A percentile compares a stretch with the other conserved stretches of the same genome.
Evolutionary conservation across 805 yeast genomes (phyloP).

Genomic region (Sugiyamaella qingdaonensis): DNA sequence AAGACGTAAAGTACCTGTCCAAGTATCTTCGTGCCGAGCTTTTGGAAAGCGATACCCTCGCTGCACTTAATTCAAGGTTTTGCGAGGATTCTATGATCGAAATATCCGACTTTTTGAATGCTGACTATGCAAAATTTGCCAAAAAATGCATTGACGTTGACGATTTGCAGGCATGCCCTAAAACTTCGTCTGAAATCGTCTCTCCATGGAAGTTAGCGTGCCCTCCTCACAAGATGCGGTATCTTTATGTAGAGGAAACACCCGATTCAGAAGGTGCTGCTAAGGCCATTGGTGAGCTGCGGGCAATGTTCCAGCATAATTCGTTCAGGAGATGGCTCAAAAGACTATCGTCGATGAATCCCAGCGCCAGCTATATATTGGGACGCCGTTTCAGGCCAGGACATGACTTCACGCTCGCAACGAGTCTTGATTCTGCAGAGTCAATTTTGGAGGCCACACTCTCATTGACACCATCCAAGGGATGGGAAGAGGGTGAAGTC

Average conservation of each 20-base stretch:
- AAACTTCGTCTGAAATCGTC: conserved; percentile 46
- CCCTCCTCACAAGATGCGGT: conserved; percentile 93
- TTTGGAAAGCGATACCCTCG: conserved; percentile 39
- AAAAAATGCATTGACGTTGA: conserved; percentile 50
- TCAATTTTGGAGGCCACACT: conserved; percentile 74
- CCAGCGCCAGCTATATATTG: conserved; percentile 62
- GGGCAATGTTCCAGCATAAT: conserved; percentile 53
- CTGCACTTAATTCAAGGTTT: conserved; percentile 48
- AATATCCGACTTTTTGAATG: conserved; percentile 57
- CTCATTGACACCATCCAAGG: conserved; percentile 71
- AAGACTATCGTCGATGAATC: conserved; percentile 53
- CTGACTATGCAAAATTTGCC: conserved; percentile 47
- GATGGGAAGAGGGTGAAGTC: conserved; percentile 81
- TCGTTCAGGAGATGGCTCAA: conserved; percentile 69
- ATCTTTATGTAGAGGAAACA: conserved; percentile 72
- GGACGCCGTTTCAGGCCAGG: conserved; percentile 93
- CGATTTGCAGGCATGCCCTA: conserved; percentile 50
- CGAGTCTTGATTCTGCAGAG: conserved; percentile 43
- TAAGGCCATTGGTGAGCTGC: conserved; percentile 39
- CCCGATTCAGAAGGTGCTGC: conserved; percentile 25
- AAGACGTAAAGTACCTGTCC: conserved; percentile 48
- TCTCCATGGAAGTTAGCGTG: conserved; percentile 87
- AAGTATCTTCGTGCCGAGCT: conserved; percentile 56
- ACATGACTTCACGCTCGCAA: conserved; percentile 86
- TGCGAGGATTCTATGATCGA: conserved; percentile 66